A percentile compares a stretch with the other conserved stretches of the same genome.
phyloP scores from a whole-genome alignment of 2,329 filamentous ascomycete genomes.

The Colletotrichum noveboracense region DNA sequence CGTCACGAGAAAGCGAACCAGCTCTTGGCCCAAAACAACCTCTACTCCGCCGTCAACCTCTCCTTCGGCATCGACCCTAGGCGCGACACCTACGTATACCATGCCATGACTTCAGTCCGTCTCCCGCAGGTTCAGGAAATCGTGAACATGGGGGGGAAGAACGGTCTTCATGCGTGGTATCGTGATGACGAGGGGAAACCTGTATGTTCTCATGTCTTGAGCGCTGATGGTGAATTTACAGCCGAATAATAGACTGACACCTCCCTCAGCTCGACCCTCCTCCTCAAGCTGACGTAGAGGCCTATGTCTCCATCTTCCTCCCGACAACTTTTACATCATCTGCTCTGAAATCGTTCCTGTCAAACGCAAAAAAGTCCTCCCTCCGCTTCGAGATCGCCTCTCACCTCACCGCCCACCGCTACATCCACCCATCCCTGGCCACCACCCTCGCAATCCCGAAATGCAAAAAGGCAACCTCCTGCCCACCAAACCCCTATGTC shows the following conservation, averaged over 20 bases:
- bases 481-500: constrained; percentile 65
- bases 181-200: constrained; percentile 37
- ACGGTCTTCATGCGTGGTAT: constrained; percentile 57
- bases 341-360: constrained; percentile 64
- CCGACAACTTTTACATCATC: constrained; percentile 64
- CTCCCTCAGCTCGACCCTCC: constrained; percentile 48
- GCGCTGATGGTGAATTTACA: not conserved
- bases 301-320: constrained; percentile 72
- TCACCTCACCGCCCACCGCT: constrained; percentile 59
- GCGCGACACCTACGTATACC: constrained; percentile 54
- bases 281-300: constrained; percentile 61
- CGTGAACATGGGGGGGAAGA: constrained; percentile 46
- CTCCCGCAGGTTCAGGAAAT: constrained; percentile 54
- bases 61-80: constrained; percentile 48
- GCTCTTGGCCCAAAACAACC: constrained; percentile 43
- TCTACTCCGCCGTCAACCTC: constrained; percentile 47
- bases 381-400: constrained; percentile 61
- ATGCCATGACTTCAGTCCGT: constrained; percentile 55
- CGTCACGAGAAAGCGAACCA: constrained; percentile 41
- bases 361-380: constrained; percentile 70
- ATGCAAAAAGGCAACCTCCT: constrained; percentile 45
- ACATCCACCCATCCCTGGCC: constrained; percentile 49
- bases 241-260: not conserved
- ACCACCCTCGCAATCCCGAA: constrained; percentile 48
- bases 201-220: constrained; percentile 27